Evolutionary conservation across 2,329 filamentous ascomycete genomes (phyloP).

Genomic region (Passalora sequoiae): DNA sequence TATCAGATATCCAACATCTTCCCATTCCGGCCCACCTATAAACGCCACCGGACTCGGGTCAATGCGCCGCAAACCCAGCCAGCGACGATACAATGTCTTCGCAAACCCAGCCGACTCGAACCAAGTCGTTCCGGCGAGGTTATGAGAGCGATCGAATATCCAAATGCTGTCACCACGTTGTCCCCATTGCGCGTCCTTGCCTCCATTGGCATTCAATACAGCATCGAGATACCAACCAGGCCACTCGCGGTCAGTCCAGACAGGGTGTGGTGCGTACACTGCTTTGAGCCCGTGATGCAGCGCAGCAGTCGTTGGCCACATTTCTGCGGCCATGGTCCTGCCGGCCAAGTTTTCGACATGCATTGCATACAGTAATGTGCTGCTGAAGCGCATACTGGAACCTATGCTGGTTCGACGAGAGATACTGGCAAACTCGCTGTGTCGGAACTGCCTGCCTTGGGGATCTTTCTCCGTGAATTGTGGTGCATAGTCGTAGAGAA

Average conservation of each 20-base stretch:
- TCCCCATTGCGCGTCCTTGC: conserved; percentile 51
- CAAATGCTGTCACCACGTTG: conserved; percentile 41
- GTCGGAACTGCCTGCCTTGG: conserved; percentile 51
- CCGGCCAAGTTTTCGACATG: conserved; percentile 84
- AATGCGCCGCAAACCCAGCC: conserved; percentile 73
- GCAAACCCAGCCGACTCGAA: conserved; percentile 86
- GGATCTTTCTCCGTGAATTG: conserved; percentile 68
- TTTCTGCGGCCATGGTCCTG: conserved; percentile 89
- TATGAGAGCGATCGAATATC: conserved; percentile 71
- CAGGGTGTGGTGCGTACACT: conserved; percentile 81
- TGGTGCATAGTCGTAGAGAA: conserved; percentile 55
- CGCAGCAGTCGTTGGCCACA: conserved; percentile 86
- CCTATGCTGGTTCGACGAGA: conserved; percentile 82
- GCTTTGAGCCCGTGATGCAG: conserved; percentile 91
- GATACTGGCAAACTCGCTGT: conserved; percentile 45
- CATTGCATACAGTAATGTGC: conserved; percentile 76
- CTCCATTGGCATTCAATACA: conserved; percentile 65
- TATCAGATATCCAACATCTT: conserved; percentile 39
- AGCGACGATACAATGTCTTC: conserved; percentile 73
- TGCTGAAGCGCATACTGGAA: conserved; percentile 77
- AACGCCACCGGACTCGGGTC: conserved; percentile 40
- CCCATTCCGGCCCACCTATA: conserved; percentile 40
- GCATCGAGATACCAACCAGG: conserved; percentile 69
- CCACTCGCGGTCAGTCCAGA: conserved; percentile 85
- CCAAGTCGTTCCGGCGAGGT: conserved; percentile 81